These are phyloP conservation scores for Candida peoriensis DNA, from an alignment of 805 yeast genomes.

Conservation along the genomic window DNA sequence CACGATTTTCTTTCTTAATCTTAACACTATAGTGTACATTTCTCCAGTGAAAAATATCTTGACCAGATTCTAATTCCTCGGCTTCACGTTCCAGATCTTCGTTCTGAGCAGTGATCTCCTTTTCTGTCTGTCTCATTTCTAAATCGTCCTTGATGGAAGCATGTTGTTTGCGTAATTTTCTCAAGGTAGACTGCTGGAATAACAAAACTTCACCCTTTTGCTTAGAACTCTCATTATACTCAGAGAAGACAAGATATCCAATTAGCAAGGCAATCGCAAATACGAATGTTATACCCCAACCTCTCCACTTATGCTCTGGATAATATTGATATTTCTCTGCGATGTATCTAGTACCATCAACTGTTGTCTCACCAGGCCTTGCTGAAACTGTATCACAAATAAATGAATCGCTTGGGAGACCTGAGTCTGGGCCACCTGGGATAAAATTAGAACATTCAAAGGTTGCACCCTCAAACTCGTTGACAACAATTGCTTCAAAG, in stretches of 20 bases:
- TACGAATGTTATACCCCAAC: constrained; percentile 56
- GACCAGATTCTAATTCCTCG: constrained; percentile 29
- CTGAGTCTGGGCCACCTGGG: constrained; percentile 31
- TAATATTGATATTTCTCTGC: constrained; percentile 38
- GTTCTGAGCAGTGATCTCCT: constrained; percentile 21
- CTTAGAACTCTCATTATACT: constrained; percentile 54
- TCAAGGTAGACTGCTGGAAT: constrained; percentile 47
- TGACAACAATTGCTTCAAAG: constrained; percentile 50
- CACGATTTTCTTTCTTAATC: constrained; percentile 54
- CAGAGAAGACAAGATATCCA: constrained; percentile 50
- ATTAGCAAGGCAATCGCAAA: constrained; percentile 49
- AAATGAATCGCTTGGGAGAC: constrained; percentile 26
- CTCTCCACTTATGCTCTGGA: constrained; percentile 53
- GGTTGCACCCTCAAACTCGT: constrained; percentile 41
- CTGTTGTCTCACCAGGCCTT: constrained; percentile 41
- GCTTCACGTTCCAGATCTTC: constrained; percentile 16
- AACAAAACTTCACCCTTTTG: constrained; percentile 70
- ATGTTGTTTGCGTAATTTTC: constrained; percentile 38
- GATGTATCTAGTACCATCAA: constrained; percentile 50
- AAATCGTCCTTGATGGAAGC: constrained; percentile 23
- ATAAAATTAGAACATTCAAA: constrained; percentile 43
- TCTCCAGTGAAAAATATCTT: constrained; percentile 71
- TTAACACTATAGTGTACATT: constrained; percentile 67
- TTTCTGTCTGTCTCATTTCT: constrained; percentile 24
- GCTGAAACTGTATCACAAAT: constrained; percentile 58